These are phyloP conservation scores for Coriolopsis trogii DNA, from an alignment of 1,284 basidiomycete genomes.

Conservation along the genomic window DNA sequence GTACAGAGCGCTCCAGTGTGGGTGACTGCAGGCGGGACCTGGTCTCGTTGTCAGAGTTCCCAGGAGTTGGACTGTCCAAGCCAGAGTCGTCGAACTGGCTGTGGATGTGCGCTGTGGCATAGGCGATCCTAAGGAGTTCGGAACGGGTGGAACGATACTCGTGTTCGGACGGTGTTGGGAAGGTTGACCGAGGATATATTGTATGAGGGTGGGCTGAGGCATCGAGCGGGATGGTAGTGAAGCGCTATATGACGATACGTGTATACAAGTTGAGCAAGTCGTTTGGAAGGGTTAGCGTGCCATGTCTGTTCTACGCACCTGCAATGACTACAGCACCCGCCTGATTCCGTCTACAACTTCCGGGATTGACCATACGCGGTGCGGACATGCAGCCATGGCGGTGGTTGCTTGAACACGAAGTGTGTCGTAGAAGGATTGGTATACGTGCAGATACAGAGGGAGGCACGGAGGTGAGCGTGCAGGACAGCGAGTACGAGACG, in stretches of 20 bases:
- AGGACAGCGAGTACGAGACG: too few species aligned
- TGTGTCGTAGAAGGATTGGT: too few species aligned
- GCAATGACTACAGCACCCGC: slow-evolving; percentile 71
- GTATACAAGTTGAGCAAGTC: slow-evolving; percentile 5
- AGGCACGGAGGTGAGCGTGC: too few species aligned
- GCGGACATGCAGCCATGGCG: too few species aligned
- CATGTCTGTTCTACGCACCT: slow-evolving; percentile 38
- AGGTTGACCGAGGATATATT: slow-evolving; percentile 56
- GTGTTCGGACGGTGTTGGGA: slow-evolving; percentile 52
- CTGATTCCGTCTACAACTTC: too few species aligned
- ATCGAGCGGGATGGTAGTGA: slow-evolving; percentile 33
- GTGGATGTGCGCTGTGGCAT: slow-evolving; percentile 20
- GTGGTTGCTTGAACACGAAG: too few species aligned
- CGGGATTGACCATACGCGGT: too few species aligned
- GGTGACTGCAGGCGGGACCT: slow-evolving; percentile 3
- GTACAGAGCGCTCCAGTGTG: slow-evolving; percentile 3
- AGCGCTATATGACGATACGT: slow-evolving; percentile 1
- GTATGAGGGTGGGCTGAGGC: slow-evolving; percentile 61
- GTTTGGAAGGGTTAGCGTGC: slow-evolving; percentile 2
- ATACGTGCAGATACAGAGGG: too few species aligned
- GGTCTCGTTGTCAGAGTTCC: slow-evolving; percentile 23
- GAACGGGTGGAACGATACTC: slow-evolving; percentile 52
- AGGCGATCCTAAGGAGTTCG: slow-evolving; percentile 37
- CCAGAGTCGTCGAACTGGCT: slow-evolving; percentile 24
- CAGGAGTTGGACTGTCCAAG: slow-evolving; percentile 21